These are phyloP conservation scores for Acanthamoeba lenticulata DNA, from an alignment of 208 protist species.

Conservation along the genomic window DNA sequence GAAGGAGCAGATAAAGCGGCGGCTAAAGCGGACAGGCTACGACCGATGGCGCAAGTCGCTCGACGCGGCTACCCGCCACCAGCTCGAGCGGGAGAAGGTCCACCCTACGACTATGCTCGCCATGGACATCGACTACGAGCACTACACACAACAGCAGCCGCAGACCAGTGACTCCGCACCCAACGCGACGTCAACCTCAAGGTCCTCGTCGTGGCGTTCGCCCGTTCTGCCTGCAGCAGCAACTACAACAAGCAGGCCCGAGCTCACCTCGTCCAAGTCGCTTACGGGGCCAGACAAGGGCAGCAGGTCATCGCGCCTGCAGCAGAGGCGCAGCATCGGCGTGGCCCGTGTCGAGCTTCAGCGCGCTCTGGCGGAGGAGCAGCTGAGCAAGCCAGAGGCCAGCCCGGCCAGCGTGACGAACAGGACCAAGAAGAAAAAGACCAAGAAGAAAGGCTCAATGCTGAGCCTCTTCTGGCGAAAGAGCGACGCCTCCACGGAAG, in stretches of 20 bases:
- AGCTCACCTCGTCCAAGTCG: neutral
- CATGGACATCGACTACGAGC: neutral
- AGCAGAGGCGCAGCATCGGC: neutral
- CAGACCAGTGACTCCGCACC: too few species aligned
- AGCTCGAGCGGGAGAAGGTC: neutral
- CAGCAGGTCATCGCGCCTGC: neutral
- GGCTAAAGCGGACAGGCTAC: constrained; percentile 5
- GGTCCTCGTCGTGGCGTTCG: neutral
- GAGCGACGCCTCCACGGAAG: too few species aligned
- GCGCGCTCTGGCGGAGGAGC: too few species aligned
- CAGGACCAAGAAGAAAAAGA: too few species aligned
- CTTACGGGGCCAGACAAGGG: neutral
- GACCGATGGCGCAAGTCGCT: neutral
- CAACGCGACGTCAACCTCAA: too few species aligned
- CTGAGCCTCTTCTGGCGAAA: too few species aligned
- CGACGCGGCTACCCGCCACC: neutral
- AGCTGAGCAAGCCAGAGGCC: too few species aligned
- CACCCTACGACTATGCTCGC: neutral
- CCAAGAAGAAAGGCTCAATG: too few species aligned
- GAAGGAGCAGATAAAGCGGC: neutral
- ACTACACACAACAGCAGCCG: neutral
- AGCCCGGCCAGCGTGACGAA: too few species aligned
- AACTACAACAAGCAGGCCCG: too few species aligned
- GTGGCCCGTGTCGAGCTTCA: neutral
- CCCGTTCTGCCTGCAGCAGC: neutral